phyloP scores from a whole-genome alignment of 805 yeast genomes.

The Wickerhamomyces rabaulensis region DNA sequence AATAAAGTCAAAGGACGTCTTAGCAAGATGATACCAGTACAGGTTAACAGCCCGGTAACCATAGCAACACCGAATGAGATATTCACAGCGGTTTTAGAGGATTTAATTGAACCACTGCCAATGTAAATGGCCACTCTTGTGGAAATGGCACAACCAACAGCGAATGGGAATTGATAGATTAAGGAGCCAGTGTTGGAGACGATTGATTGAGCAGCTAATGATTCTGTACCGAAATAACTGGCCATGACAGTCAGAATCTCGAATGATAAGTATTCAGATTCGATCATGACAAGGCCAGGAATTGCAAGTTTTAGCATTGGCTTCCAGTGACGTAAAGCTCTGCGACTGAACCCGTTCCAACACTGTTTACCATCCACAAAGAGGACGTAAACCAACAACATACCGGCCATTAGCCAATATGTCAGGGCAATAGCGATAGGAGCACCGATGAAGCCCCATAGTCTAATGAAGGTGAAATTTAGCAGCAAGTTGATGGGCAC shows the following conservation, averaged over 20 bases:
- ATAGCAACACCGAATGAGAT: conserved; percentile 41
- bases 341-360: conserved; percentile 57
- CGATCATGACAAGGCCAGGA: conserved; percentile 72
- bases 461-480: conserved; percentile 58
- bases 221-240: conserved; percentile 41
- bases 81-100: conserved; percentile 39
- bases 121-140: conserved; percentile 70
- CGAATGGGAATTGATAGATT: conserved; percentile 68
- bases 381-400: conserved; percentile 20
- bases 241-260: conserved; percentile 68
- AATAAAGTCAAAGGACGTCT: conserved; percentile 46
- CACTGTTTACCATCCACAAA: conserved; percentile 62
- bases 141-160: conserved; percentile 64
- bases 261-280: conserved; percentile 71
- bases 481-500: conserved; percentile 65
- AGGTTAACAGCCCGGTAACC: conserved; percentile 46
- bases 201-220: conserved; percentile 48
- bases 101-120: conserved; percentile 47
- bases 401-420: conserved; percentile 59
- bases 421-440: conserved; percentile 71
- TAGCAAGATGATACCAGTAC: conserved; percentile 40
- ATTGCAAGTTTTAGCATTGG: conserved; percentile 57
- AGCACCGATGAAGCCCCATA: conserved; percentile 83
- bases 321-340: conserved; percentile 50
- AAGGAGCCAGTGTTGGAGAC: conserved; percentile 52